Percentiles rank a stretch among this genome's conserved stretches.
Evolutionary conservation across 176 grass and related monocot species (phyloP).

Genomic region (Eleusine coracana): DNA sequence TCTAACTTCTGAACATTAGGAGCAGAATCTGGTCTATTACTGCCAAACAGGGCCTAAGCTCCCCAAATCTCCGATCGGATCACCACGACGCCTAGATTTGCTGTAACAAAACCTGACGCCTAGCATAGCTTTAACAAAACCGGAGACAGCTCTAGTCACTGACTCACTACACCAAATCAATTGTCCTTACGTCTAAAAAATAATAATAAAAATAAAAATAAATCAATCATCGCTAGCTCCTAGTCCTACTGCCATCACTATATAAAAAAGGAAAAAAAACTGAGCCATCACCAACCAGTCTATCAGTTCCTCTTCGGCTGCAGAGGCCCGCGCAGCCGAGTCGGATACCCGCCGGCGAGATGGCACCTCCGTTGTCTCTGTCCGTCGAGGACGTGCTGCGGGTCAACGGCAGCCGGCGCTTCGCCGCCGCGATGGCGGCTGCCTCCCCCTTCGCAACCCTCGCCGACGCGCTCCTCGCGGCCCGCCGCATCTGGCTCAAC

Average conservation of each 20-base stretch:
- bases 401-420: slow-evolving; percentile 69
- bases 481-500: slow-evolving; percentile 88
- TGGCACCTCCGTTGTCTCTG: slow-evolving; percentile 35
- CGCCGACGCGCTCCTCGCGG: slow-evolving; percentile 57
- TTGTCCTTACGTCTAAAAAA: too few species aligned
- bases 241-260: too few species aligned
- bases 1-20: too few species aligned
- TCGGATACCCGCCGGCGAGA: slow-evolving; percentile 23
- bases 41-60: too few species aligned
- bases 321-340: not conserved
- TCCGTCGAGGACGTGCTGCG: slow-evolving; percentile 58
- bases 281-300: not conserved
- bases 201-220: too few species aligned
- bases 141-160: too few species aligned
- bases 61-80: too few species aligned
- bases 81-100: too few species aligned
- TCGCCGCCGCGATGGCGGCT: slow-evolving; percentile 66
- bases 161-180: too few species aligned
- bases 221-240: not conserved
- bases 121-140: too few species aligned
- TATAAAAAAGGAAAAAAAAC: not conserved
- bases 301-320: not conserved
- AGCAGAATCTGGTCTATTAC: too few species aligned
- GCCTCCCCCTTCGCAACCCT: slow-evolving; percentile 75
- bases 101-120: too few species aligned